Conservation (phyloP, 1,284 basidiomycete species). For the Ceratobasidium sp. region DNA sequence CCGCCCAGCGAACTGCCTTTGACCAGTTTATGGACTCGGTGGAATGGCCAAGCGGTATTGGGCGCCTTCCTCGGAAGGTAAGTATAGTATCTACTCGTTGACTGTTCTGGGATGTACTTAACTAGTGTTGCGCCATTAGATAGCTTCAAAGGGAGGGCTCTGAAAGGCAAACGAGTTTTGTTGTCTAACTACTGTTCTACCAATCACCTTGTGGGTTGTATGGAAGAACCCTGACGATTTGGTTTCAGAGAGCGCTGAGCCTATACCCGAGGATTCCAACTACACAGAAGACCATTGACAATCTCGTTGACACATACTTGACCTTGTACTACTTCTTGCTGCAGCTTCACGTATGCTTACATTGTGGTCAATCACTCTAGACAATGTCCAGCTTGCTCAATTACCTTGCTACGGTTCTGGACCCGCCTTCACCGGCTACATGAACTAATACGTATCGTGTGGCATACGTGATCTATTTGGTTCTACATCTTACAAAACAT, state of each 20-base stretch:
- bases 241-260: conserved; percentile 52
- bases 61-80: neutral
- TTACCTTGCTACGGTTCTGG: conserved; percentile 51
- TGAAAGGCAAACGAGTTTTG: conserved; percentile 60
- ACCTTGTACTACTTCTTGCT: neutral
- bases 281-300: neutral
- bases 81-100: neutral
- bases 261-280: conserved; percentile 40
- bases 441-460: conserved; percentile 53
- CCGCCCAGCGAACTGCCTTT: neutral
- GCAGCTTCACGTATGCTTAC: conserved; percentile 1
- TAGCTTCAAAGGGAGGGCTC: conserved; percentile 54
- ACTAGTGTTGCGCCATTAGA: conserved; percentile 25
- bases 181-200: conserved; percentile 53
- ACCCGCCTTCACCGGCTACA: conserved; percentile 55
- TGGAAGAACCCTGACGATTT: conserved; percentile 54
- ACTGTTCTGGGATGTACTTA: neutral
- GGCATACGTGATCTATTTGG: no score
- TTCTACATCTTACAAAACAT: neutral
- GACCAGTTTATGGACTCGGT: neutral
- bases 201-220: conserved; percentile 55
- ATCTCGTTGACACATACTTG: neutral
- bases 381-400: conserved; percentile 53
- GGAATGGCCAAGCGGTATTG: neutral
- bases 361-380: conserved; percentile 52